Evolutionary conservation across 2,329 filamentous ascomycete genomes (phyloP), one percentile per base, ranked within the genome.

Genomic region (Penicillium sp.): DNA sequence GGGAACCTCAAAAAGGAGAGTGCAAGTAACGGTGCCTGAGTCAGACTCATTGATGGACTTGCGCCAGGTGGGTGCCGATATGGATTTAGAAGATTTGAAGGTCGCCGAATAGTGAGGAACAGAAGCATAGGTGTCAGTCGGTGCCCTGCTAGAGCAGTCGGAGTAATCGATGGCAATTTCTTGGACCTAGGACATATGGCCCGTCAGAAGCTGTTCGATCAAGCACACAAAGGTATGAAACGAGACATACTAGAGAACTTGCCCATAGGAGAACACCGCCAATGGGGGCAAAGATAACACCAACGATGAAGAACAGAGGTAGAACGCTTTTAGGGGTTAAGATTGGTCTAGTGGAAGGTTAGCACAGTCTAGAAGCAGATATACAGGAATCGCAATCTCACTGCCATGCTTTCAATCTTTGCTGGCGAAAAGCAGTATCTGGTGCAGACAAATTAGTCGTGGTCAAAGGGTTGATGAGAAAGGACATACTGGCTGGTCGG

Each of bases 371-470:
- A 26, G 3, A 20, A 16, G 24, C n/a, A 55, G 47, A 26, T 24
- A 31, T 29, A 20, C 18, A 43, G 39, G 26, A 39, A 20, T 51
- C 40, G 51, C 44, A 52, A 45, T 40, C 91, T 77, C 81, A 95
- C 89, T 99, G 94, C 94, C 94, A 99, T 79, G 94, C 94, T 79
- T 97, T 97, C 75, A 99, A 79, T 72, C 94, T 87, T 77, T 99
- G 94, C 74, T 99, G 94, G 68, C 94, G 85, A 74, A 97, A 99
- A 11, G 94, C 94, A 57, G 93, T 97, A 79, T 97, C 91, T 96
- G 70, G 54, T 50, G 35, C 45, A 18, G 58, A 62, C 43, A 59
- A 58, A 50, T 62, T 60, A 53, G 44, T 47, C 35, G 42, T 6
- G 24, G 44, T 35, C 24, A 35, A 43, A 40, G 32, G 40, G 40